Evolutionary conservation across 495 filamentous ascomycete species (phyloP).

Genomic region (Penicillium malachiteum): DNA sequence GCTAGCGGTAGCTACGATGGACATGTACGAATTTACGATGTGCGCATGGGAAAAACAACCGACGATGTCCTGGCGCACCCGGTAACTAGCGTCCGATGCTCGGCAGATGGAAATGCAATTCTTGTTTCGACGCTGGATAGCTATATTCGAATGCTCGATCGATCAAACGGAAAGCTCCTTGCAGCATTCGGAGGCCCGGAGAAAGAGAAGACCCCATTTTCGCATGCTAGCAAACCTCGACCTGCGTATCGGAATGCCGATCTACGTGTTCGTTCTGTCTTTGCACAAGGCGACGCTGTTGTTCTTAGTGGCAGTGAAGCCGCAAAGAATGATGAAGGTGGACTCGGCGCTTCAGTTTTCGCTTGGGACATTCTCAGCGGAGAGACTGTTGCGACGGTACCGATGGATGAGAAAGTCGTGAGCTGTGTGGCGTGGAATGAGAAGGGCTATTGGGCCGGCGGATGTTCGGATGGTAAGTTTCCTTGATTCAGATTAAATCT

Average conservation of each 20-base stretch:
- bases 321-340: slow-evolving; percentile 33
- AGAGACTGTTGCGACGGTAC: slow-evolving; percentile 58
- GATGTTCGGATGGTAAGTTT: slow-evolving; percentile 58
- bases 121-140: slow-evolving; percentile 77
- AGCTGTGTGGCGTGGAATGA: slow-evolving; percentile 74
- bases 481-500: neutral
- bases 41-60: slow-evolving; percentile 73
- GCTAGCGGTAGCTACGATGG: slow-evolving; percentile 81
- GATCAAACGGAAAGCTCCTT: slow-evolving; percentile 67
- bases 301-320: slow-evolving; percentile 83
- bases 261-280: slow-evolving; percentile 66
- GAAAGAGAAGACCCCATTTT: slow-evolving; percentile 24
- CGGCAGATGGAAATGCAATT: slow-evolving; percentile 67
- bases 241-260: slow-evolving; percentile 61
- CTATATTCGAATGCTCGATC: slow-evolving; percentile 78
- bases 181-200: slow-evolving; percentile 61
- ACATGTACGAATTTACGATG: slow-evolving; percentile 76
- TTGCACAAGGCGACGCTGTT: slow-evolving; percentile 71
- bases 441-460: slow-evolving; percentile 62
- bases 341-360: slow-evolving; percentile 63
- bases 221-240: slow-evolving; percentile 1
- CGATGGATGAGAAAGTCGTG: slow-evolving; percentile 56
- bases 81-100: slow-evolving; percentile 67
- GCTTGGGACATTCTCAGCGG: slow-evolving; percentile 90
- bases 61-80: slow-evolving; percentile 63